These are phyloP conservation scores for Malassezia sp. DNA, from an alignment of 1,284 basidiomycete genomes.

Conservation along the genomic window DNA sequence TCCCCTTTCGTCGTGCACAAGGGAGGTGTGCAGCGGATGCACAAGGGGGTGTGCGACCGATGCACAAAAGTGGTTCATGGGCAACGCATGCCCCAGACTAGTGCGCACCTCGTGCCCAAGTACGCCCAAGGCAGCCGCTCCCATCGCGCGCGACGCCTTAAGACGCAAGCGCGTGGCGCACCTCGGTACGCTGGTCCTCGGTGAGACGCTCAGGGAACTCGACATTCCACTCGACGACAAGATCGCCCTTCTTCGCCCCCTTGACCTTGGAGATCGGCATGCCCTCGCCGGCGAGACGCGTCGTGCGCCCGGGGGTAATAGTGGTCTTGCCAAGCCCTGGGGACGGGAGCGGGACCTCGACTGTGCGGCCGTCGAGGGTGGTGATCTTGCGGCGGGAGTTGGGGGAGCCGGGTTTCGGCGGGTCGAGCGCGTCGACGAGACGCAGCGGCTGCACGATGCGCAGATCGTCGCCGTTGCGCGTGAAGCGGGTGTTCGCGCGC, in stretches of 20 bases:
- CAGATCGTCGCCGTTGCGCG: constrained; percentile 41
- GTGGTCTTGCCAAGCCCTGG: constrained; percentile 23
- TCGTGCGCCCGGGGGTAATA: constrained; percentile 34
- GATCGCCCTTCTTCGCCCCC: constrained; percentile 37
- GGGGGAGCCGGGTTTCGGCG: constrained; percentile 29
- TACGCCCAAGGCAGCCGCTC: no score
- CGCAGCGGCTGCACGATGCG: constrained; percentile 24
- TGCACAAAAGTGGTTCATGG: no score
- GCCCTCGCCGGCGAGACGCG: constrained; percentile 37
- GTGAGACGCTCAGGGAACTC: constrained; percentile 34
- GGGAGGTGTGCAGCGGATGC: no score
- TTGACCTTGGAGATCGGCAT: constrained; percentile 43
- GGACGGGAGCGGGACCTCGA: constrained; percentile 35
- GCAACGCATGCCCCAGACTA: no score
- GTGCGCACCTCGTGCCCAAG: no score
- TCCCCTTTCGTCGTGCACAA: no score
- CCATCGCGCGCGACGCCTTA: no score
- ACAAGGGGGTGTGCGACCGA: no score
- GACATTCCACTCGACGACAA: constrained; percentile 42
- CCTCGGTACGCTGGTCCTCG: constrained; percentile 22
- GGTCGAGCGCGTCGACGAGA: constrained; percentile 40
- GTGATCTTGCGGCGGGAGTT: constrained; percentile 24
- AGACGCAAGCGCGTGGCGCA: constrained; percentile 27
- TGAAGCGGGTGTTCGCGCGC: constrained; percentile 35
- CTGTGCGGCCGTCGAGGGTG: constrained; percentile 34